These are phyloP conservation scores for Penicillium cataractarum DNA, from an alignment of 495 filamentous ascomycete genomes.

Conservation along the genomic window DNA sequence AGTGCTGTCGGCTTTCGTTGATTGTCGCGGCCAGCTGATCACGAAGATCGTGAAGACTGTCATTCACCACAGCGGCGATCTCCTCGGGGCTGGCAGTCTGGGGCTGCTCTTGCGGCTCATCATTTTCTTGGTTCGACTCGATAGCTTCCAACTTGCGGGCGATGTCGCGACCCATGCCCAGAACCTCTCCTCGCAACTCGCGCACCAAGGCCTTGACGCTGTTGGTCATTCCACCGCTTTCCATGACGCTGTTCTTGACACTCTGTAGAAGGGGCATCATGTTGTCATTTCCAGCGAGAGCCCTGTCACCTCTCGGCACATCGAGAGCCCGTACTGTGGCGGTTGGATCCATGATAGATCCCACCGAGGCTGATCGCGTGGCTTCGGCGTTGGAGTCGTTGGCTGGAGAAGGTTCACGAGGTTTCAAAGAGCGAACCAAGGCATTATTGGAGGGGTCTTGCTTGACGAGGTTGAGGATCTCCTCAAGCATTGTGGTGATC, in stretches of 20 bases:
- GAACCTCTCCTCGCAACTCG: conserved; percentile 87
- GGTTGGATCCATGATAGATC: conserved; percentile 29
- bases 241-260: conserved; percentile 84
- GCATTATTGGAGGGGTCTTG: conserved; percentile 62
- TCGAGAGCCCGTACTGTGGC: conserved; percentile 31
- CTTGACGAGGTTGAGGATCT: conserved; percentile 76
- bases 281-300: conserved; percentile 52
- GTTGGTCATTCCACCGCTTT: conserved; percentile 81
- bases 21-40: conserved; percentile 76
- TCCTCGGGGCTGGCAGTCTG: conserved; percentile 63
- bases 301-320: conserved; percentile 24
- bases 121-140: conserved; percentile 47
- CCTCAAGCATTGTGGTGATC: conserved; percentile 75
- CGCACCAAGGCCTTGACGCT: conserved; percentile 88
- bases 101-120: conserved; percentile 44
- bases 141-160: conserved; percentile 79
- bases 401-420: conserved; percentile 1
- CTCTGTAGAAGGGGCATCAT: conserved; percentile 75
- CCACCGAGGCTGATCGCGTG: conserved; percentile 21
- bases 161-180: conserved; percentile 89
- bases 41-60: conserved; percentile 78
- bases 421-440: conserved; percentile 49
- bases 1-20: conserved; percentile 72
- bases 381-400: conserved; percentile 12
- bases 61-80: conserved; percentile 74